Percentiles rank a stretch among this genome's conserved stretches.
Evolutionary conservation across 148 eudicot species (phyloP).

Genomic region (Silene latifolia): DNA sequence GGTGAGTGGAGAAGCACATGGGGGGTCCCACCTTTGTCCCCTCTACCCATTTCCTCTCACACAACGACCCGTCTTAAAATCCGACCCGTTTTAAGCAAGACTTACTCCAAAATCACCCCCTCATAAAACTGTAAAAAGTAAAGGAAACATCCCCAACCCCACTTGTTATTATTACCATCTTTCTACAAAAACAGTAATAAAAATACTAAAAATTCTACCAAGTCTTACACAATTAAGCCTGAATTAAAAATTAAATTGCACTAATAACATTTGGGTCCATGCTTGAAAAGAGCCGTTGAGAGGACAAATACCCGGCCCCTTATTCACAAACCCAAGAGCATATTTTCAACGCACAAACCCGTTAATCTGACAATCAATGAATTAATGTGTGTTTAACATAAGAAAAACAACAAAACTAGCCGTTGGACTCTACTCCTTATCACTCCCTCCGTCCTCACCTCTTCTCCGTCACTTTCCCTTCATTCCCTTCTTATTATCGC

Average conservation of each 20-base stretch:
- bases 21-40: too few relatives aligned
- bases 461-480: slow-evolving; percentile 15
- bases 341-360: slow-evolving; percentile 34
- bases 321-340: not conserved
- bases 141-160: not conserved
- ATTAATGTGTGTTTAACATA: not conserved
- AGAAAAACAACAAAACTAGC: slow-evolving; percentile 33
- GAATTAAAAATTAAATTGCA: not conserved
- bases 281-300: slow-evolving; percentile 12
- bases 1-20: too few relatives aligned
- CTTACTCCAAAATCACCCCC: slow-evolving; percentile 21
- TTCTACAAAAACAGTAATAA: not conserved
- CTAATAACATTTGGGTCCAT: not conserved
- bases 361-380: slow-evolving; percentile 23
- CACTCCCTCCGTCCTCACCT: slow-evolving; percentile 17
- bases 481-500: not conserved
- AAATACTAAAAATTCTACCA: not conserved
- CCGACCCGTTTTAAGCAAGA: too few relatives aligned
- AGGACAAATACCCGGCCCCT: not conserved
- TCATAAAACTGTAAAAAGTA: not conserved
- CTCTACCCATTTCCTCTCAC: too few relatives aligned
- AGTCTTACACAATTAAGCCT: not conserved
- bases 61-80: too few relatives aligned
- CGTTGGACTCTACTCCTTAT: slow-evolving; percentile 29
- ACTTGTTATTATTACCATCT: slow-evolving; percentile 13